phyloP scores from a whole-genome alignment of 345 rosid species.

The Pugionium dolabratum region DNA sequence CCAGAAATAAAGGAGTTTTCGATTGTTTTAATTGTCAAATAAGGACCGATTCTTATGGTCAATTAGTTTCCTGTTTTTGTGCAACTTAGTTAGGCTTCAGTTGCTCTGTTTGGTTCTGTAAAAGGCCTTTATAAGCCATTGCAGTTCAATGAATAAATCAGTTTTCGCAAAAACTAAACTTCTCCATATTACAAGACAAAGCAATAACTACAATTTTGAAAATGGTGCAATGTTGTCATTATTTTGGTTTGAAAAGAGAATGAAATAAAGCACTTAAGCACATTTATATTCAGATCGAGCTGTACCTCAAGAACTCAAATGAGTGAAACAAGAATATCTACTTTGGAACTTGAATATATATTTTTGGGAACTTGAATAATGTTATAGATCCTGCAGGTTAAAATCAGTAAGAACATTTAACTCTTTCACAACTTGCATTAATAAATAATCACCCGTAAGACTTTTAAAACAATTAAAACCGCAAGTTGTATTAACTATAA shows the following conservation, averaged over 20 bases:
- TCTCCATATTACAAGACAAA: no score
- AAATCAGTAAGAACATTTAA: slow-evolving; percentile 1
- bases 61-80: no score
- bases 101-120: no score
- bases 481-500: no score
- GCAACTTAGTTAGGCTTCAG: no score
- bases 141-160: no score
- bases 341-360: slow-evolving; percentile 26
- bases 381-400: neutral
- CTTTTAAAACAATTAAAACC: neutral
- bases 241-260: neutral
- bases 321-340: slow-evolving; percentile 32
- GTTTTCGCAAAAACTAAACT: no score
- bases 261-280: neutral
- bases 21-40: no score
- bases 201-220: neutral
- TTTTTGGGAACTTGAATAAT: neutral
- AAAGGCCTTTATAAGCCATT: no score
- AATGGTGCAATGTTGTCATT: neutral
- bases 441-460: neutral
- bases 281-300: slow-evolving; percentile 16
- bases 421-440: slow-evolving; percentile 11
- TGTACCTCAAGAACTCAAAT: slow-evolving; percentile 3
- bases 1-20: no score
- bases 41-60: no score